These are phyloP conservation scores for Arctostaphylos glauca DNA, from an alignment of 148 eudicot species.

Conservation along the genomic window DNA sequence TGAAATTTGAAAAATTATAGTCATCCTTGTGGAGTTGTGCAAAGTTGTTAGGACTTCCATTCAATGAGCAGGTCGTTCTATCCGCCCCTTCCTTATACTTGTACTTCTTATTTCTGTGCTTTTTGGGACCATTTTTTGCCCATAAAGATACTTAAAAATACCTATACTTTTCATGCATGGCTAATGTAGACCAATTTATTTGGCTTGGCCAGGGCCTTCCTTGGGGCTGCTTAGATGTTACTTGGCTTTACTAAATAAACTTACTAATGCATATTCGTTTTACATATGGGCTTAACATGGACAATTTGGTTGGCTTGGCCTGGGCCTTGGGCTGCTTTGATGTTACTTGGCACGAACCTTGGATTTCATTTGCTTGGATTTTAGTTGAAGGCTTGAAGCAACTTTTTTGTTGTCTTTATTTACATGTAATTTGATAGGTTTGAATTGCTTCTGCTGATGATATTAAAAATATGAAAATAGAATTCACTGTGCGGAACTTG, in stretches of 20 bases:
- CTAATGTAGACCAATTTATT: background rate
- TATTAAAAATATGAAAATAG: background rate
- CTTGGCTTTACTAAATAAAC: background rate
- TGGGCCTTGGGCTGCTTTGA: background rate
- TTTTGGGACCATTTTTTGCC: background rate
- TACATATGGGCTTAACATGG: background rate
- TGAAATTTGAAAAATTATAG: background rate
- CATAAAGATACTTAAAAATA: background rate
- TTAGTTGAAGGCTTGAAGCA: too few relatives aligned
- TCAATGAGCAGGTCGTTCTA: background rate
- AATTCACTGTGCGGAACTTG: background rate
- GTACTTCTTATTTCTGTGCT: background rate
- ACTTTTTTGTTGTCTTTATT: background rate
- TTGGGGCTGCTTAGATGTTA: background rate
- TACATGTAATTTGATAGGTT: background rate
- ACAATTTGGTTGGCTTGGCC: background rate
- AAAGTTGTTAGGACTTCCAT: background rate
- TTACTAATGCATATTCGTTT: background rate
- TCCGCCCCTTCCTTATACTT: background rate
- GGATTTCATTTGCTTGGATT: too few relatives aligned
- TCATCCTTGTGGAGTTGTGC: background rate
- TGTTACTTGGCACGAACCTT: too few relatives aligned
- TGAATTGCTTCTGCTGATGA: background rate
- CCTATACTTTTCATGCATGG: background rate
- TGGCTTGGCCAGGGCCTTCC: background rate